Percentiles rank a stretch among this genome's conserved stretches.
phyloP scores from a whole-genome alignment of 1,284 basidiomycete species.

The Termitomyces sp. region DNA sequence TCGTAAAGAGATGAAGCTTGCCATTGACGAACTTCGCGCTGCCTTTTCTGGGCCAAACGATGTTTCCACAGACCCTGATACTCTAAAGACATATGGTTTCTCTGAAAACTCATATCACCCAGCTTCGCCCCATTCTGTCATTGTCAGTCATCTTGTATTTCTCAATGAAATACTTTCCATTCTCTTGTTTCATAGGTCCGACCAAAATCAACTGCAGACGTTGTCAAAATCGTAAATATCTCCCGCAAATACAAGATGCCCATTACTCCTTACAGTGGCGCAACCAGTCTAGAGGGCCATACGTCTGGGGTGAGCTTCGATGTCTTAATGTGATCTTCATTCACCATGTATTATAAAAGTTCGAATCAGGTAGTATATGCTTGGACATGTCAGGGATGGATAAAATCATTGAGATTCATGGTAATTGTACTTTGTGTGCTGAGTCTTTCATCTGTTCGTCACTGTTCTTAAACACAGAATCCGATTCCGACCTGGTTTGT shows the following conservation, averaged over 20 bases:
- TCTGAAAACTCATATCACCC: conserved; percentile 69
- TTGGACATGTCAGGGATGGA: conserved; percentile 88
- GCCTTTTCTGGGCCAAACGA: conserved; percentile 41
- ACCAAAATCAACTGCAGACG: conserved; percentile 61
- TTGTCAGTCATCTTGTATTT: conserved; percentile 50
- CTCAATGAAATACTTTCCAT: conserved; percentile 39
- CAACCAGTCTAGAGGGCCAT: conserved; percentile 72
- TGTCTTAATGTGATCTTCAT: not conserved
- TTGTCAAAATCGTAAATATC: conserved; percentile 64
- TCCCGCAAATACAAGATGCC: conserved; percentile 65
- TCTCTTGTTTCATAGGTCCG: conserved; percentile 34
- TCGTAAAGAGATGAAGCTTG: conserved; percentile 41
- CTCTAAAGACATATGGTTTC: conserved; percentile 52
- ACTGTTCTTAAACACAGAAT: conserved; percentile 40
- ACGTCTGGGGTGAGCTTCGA: conserved; percentile 45
- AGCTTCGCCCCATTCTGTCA: conserved; percentile 57
- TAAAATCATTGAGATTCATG: conserved; percentile 74
- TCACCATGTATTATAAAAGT: conserved; percentile 9
- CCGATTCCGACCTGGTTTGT: conserved; percentile 74
- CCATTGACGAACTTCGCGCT: conserved; percentile 49
- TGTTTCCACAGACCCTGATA: conserved; percentile 47
- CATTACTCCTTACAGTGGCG: conserved; percentile 70
- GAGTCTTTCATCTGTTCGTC: not conserved
- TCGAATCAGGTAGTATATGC: conserved; percentile 66
- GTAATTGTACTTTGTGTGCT: conserved; percentile 29